Base-by-base conservation (phyloP, 192 early-diverging fungal genomes). In the Diversispora epigaea region DNA sequence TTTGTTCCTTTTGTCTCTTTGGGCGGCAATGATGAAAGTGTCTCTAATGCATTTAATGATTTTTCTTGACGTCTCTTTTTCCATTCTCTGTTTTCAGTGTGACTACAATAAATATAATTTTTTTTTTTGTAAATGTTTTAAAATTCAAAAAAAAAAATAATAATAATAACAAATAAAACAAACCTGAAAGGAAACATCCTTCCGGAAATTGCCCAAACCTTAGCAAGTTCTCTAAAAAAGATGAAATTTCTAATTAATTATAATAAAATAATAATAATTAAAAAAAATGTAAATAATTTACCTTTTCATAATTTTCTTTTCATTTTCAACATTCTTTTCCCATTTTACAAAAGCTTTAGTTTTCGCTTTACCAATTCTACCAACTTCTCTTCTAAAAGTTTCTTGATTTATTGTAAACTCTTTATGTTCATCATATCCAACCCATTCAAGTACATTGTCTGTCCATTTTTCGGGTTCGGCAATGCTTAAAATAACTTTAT, bases 111-210 rank as follows among this genome's bases (percentile, higher is more conserved):
- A 41, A 60, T 60, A 49, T 21, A n/a, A n/a, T 41, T 12, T 4
- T 44, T 40, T 17, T 12, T 17, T 11, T 17, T 55, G 11, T 45
- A 72, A 12, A 11, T 25, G 11, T 10, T 7, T 60, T 8, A 4
- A 61, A 4, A 32, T 39, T 39, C 39, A 61, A 60, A 32, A 9
- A 50, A 50, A 12, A 50, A 50, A 4, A 44, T 58, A 4, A 60
- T 60, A 7, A 65, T 46, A 45, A 44, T 46, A 19, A 19, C 1
- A 21, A 46, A 19, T 40, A 41, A 9, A 41, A 1, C 12, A 14
- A 64, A 74, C 73, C 73, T 74, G 64, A 74, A 74, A 40, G 73
- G 73, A 64, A 63, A 74, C 9, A 64, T 15, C 45, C 64, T 74
- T 49, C 73, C 62, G 40, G 58, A 6, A 50, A 62, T 15, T 11